Percentiles rank a stretch among this genome's conserved stretches.
phyloP scores from a whole-genome alignment of 345 rosid genomes.

The Adansonia digitata region DNA sequence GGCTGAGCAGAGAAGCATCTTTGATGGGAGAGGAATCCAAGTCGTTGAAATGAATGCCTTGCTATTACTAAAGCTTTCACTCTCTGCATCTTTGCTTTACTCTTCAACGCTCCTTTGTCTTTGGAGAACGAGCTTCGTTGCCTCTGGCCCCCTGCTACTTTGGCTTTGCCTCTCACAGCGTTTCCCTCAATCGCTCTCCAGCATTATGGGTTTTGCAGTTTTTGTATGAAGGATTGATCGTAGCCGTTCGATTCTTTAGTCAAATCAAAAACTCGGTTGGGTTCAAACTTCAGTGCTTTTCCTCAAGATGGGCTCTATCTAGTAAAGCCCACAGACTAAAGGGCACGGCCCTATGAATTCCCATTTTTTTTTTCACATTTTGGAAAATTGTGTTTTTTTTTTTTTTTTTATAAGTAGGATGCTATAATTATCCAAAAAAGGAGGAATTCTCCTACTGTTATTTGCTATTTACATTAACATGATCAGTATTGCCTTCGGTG shows the following conservation, averaged over 20 bases:
- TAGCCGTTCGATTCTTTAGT: background rate
- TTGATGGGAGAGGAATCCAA: constrained; percentile 26
- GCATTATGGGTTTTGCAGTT: background rate
- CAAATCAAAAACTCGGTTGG: background rate
- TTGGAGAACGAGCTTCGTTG: background rate
- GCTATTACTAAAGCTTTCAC: constrained; percentile 38
- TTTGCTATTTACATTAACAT: too few relatives aligned
- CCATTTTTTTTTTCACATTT: too few relatives aligned
- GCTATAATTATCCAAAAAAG: too few relatives aligned
- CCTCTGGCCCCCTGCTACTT: background rate
- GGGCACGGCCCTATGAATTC: background rate
- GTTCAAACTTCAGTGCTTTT: background rate
- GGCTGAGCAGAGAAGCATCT: constrained; percentile 68
- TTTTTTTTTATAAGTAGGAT: too few relatives aligned
- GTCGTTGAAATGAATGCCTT: constrained; percentile 29
- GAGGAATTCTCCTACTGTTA: too few relatives aligned
- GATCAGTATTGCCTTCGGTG: too few relatives aligned
- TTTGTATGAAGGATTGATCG: background rate
- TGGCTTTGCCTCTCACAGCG: background rate
- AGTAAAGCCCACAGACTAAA: background rate
- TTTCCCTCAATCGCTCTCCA: background rate
- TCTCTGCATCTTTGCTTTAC: constrained; percentile 40
- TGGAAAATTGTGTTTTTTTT: too few relatives aligned
- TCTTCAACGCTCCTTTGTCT: background rate
- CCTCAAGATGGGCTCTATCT: background rate